phyloP scores from a whole-genome alignment of 257 asterid genomes.

The Fraxinus pennsylvanica region DNA sequence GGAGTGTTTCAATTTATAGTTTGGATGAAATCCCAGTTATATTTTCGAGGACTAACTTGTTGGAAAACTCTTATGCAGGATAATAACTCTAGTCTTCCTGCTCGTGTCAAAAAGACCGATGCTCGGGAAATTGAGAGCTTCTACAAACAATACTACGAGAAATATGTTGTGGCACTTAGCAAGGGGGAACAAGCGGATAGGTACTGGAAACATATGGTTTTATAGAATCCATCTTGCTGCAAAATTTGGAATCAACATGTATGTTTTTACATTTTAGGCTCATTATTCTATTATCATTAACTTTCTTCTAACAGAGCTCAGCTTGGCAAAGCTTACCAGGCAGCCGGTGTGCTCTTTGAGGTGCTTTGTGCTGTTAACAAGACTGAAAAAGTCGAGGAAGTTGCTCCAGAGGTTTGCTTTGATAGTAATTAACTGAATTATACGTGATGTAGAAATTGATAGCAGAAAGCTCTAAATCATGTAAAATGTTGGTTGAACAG shows the following conservation, averaged over 20 bases:
- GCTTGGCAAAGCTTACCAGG: slow-evolving; percentile 97
- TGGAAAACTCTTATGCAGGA: slow-evolving; percentile 53
- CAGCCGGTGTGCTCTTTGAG: slow-evolving; percentile 97
- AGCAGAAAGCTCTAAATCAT: not conserved
- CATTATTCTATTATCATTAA: no score
- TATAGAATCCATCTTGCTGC: not conserved
- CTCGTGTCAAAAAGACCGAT: slow-evolving; percentile 89
- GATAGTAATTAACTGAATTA: not conserved
- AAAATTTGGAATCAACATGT: no score
- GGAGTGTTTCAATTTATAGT: slow-evolving; percentile 1
- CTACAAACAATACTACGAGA: slow-evolving; percentile 93
- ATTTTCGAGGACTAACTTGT: not conserved
- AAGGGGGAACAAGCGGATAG: slow-evolving; percentile 96
- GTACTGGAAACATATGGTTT: slow-evolving; percentile 32
- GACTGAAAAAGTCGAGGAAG: slow-evolving; percentile 56
- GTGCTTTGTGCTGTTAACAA: slow-evolving; percentile 97
- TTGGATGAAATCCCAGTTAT: not conserved
- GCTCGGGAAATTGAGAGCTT: slow-evolving; percentile 97
- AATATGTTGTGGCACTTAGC: slow-evolving; percentile 87
- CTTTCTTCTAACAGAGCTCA: slow-evolving; percentile 60
- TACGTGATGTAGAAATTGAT: not conserved
- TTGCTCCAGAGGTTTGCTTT: slow-evolving; percentile 72
- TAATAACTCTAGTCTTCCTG: slow-evolving; percentile 75
- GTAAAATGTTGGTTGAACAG: slow-evolving; percentile 37
- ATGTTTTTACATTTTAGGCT: no score